A percentile compares a stretch with the other conserved stretches of the same genome.
These are phyloP conservation scores for Ophiognomonia clavigignenti-juglandacearum DNA, from an alignment of 2,329 filamentous ascomycete genomes.

Conservation along the genomic window DNA sequence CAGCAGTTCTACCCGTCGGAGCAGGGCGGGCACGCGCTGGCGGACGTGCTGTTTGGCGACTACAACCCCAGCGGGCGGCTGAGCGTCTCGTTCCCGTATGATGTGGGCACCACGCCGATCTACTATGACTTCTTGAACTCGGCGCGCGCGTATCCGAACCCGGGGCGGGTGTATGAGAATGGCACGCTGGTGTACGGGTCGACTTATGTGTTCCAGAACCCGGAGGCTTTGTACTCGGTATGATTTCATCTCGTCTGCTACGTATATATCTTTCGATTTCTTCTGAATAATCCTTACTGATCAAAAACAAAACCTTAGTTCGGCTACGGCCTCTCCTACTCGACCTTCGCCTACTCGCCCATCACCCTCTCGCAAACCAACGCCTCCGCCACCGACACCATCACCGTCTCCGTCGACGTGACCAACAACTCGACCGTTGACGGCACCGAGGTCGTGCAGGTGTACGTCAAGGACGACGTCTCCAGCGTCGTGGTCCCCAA, in stretches of 20 bases:
- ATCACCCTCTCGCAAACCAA: constrained; percentile 44
- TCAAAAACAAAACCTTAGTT: constrained; percentile 47
- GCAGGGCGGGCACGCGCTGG: constrained; percentile 61
- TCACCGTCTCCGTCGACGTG: constrained; percentile 57
- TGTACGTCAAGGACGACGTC: constrained; percentile 61
- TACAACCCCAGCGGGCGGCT: constrained; percentile 63
- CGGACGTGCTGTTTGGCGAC: constrained; percentile 60
- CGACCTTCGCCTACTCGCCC: constrained; percentile 55
- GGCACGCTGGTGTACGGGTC: constrained; percentile 60
- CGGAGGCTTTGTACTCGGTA: constrained; percentile 51
- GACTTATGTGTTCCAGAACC: constrained; percentile 58
- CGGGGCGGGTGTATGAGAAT: constrained; percentile 49
- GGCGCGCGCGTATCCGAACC: constrained; percentile 47
- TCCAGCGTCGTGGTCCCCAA: constrained; percentile 61
- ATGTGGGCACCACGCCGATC: constrained; percentile 61
- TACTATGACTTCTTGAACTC: constrained; percentile 73
- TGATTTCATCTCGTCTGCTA: background rate
- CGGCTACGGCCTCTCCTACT: constrained; percentile 63
- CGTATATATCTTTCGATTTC: background rate
- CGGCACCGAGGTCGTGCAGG: constrained; percentile 63
- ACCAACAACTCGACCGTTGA: constrained; percentile 53
- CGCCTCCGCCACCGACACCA: constrained; percentile 42
- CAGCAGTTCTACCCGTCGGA: constrained; percentile 74
- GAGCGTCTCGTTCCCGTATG: constrained; percentile 61
- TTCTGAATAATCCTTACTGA: background rate